Evolutionary conservation across 495 filamentous ascomycete species (phyloP).

Genomic region (Penicillium parvum): DNA sequence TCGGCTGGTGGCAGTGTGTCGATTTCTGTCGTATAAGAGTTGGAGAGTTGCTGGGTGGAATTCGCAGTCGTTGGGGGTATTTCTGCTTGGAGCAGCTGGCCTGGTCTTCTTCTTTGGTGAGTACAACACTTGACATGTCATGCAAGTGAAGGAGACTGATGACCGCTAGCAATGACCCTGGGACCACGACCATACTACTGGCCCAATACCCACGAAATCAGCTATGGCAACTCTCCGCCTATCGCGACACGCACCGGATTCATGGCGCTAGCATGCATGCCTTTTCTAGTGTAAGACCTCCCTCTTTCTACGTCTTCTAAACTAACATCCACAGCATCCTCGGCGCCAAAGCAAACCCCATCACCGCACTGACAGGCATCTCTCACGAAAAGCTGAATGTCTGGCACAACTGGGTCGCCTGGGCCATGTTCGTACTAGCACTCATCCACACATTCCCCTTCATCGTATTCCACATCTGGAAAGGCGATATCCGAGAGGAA

Average conservation of each 20-base stretch:
- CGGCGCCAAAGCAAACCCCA: slow-evolving; percentile 35
- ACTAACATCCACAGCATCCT: slow-evolving; percentile 16
- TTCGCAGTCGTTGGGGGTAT: slow-evolving; percentile 40
- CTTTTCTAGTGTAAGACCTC: slow-evolving; percentile 44
- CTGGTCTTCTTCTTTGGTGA: slow-evolving; percentile 45
- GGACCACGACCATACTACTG: slow-evolving; percentile 55
- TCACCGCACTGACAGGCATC: slow-evolving; percentile 50
- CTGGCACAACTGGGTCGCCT: slow-evolving; percentile 52
- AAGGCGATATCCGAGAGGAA: slow-evolving; percentile 44
- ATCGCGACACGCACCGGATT: slow-evolving; percentile 49
- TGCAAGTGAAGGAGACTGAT: no score
- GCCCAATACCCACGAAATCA: slow-evolving; percentile 40
- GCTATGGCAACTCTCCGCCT: slow-evolving; percentile 48
- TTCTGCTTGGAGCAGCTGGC: slow-evolving; percentile 36
- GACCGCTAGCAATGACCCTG: slow-evolving; percentile 44
- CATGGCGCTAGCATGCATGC: slow-evolving; percentile 49
- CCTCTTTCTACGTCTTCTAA: slow-evolving; percentile 5
- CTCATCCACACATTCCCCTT: slow-evolving; percentile 57
- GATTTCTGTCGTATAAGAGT: slow-evolving; percentile 40
- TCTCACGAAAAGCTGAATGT: slow-evolving; percentile 52
- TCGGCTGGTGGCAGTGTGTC: slow-evolving; percentile 19
- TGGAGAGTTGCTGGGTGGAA: slow-evolving; percentile 37
- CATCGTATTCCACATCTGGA: slow-evolving; percentile 47
- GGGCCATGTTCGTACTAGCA: slow-evolving; percentile 50
- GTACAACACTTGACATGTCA: no score